Base-by-base conservation (phyloP, 805 yeast genomes). In the Yamadazyma kitorensis region DNA sequence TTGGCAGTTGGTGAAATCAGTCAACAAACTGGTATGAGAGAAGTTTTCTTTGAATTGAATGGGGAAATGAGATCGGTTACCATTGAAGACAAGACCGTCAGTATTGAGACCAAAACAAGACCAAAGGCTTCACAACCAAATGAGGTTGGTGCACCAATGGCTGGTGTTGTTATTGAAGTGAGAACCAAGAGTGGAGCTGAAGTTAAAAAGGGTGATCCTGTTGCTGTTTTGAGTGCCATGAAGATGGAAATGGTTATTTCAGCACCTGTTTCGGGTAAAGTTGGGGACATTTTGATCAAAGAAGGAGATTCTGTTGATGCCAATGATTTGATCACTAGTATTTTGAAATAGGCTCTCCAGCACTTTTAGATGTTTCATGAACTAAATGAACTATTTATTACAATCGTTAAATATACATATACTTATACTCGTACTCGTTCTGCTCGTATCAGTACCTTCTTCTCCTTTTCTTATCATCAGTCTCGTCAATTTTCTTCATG, bases 241-340 rank as follows among this genome's bases (percentile, higher is more conserved):
- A 91, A 91, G 78, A 91, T 91, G 98, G 98, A 93, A 72, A 93
- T 93, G 97, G 95, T 93, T 33, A 89, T 91, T 51, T 78, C 87
- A 59, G 91, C 98, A 15, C 95, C 95, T 36, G 83, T 79, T 40
- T 74, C 82, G 39, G 99, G 98, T 60, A 78, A 75, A 56, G 78
- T 93, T 43, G 80, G 82, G 30, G 86, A 82, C 15, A 74, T 93
- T 14, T 60, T 73, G 31, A 83, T 87, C 45, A 81, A 81, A 62
- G 94, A 86, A 57, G 95, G 96, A 50, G 98, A 93, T 54, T 82
- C 91, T 33, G 97, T 93, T 31, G 98, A 89, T 54, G 95, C 97
- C 35, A 81, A 84, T 45, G 99, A 93, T 59, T 71, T 93, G 62
- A 71, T 94, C 46, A 55, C 72, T 20, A 54, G 55, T 32, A 56